Evolutionary conservation across 2,329 filamentous ascomycete species (phyloP).

Genomic region (Penicillium sp.): DNA sequence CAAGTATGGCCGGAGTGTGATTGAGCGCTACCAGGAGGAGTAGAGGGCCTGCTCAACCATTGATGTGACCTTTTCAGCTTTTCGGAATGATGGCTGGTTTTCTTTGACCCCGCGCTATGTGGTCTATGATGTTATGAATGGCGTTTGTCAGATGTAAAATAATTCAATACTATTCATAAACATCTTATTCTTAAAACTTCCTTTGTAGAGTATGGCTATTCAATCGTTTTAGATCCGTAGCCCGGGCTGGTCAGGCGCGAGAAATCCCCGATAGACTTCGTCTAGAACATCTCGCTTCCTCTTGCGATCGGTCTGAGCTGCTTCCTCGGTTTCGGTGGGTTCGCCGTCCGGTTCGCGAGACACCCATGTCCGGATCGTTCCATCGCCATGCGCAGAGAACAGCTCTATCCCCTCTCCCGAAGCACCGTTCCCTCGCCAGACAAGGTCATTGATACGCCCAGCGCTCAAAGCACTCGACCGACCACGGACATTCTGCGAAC

Average conservation of each 20-base stretch:
- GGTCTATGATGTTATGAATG: conserved; percentile 5
- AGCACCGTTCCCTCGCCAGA: conserved; percentile 67
- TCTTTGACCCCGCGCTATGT: not conserved
- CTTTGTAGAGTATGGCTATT: not conserved
- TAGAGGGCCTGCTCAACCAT: not conserved
- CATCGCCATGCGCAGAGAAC: conserved; percentile 81
- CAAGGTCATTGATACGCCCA: conserved; percentile 71
- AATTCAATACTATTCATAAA: not conserved
- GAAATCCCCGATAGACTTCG: conserved; percentile 75
- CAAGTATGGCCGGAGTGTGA: conserved; percentile 37
- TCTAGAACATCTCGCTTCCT: conserved; percentile 77
- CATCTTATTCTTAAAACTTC: not conserved
- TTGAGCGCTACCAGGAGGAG: conserved; percentile 34
- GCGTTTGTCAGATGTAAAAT: not conserved
- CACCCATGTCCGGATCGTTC: conserved; percentile 77
- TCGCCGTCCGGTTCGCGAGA: conserved; percentile 57
- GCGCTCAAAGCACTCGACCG: conserved; percentile 50
- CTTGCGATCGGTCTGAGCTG: conserved; percentile 55
- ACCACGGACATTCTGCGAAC: conserved; percentile 37
- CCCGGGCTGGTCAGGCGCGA: conserved; percentile 41
- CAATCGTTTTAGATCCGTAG: conserved; percentile 1
- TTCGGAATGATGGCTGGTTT: not conserved
- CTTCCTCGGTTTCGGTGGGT: conserved; percentile 47
- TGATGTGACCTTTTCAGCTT: not conserved
- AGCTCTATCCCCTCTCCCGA: conserved; percentile 63